Percentiles rank a stretch among this genome's conserved stretches.
These are phyloP conservation scores for Termitomyces sp. DNA, from an alignment of 768 basidiomycete genomes.

Conservation along the genomic window DNA sequence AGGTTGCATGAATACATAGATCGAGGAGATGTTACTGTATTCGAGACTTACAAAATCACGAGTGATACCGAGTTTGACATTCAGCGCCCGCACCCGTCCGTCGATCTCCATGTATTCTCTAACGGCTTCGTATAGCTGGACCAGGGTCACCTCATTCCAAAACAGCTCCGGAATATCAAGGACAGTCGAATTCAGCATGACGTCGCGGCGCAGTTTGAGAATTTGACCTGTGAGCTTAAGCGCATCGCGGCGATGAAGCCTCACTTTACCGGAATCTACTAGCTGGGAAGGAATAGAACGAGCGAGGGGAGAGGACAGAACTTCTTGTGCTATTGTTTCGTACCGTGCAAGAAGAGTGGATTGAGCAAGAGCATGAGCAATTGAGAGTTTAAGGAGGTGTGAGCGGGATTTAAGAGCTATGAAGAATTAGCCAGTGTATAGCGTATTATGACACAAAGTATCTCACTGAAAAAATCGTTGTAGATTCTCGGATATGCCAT, in stretches of 20 bases:
- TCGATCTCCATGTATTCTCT: slow-evolving; percentile 94
- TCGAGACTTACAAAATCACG: slow-evolving; percentile 71
- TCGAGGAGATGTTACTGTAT: neutral
- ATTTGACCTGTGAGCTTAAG: slow-evolving; percentile 80
- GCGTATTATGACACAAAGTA: neutral
- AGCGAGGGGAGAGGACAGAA: slow-evolving; percentile 73
- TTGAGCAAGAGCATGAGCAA: slow-evolving; percentile 91
- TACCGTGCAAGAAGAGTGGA: slow-evolving; percentile 89
- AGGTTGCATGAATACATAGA: neutral
- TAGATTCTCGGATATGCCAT: slow-evolving; percentile 88
- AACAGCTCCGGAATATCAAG: slow-evolving; percentile 92
- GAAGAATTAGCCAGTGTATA: neutral
- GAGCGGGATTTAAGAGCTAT: slow-evolving; percentile 89
- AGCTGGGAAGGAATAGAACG: slow-evolving; percentile 82
- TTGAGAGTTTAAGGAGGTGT: slow-evolving; percentile 84
- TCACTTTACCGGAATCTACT: slow-evolving; percentile 69
- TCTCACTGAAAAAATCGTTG: slow-evolving; percentile 92
- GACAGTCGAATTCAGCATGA: slow-evolving; percentile 74
- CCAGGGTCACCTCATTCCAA: slow-evolving; percentile 90
- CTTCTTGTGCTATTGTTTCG: slow-evolving; percentile 71
- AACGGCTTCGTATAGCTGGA: slow-evolving; percentile 86
- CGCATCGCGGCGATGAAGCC: slow-evolving; percentile 74
- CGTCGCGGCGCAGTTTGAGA: slow-evolving; percentile 84
- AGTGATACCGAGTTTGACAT: slow-evolving; percentile 82
- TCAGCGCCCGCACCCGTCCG: slow-evolving; percentile 74